A percentile compares a stretch with the other conserved stretches of the same genome.
Conservation (phyloP, 225 moss, liverwort and hornwort genomes). For the Climacium dendroides region DNA sequence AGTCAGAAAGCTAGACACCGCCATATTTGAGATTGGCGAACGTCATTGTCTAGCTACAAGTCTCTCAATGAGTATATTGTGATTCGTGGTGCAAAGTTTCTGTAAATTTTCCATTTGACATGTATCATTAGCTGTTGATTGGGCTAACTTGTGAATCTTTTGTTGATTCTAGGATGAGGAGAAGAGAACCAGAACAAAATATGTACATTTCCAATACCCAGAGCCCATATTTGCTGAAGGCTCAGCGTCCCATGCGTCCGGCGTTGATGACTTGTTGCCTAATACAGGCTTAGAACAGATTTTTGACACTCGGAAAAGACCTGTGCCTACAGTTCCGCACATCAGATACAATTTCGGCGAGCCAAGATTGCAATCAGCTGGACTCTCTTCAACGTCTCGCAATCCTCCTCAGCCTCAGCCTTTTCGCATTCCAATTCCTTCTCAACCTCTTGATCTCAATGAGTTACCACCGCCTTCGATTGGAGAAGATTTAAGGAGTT, state of each 20-base stretch:
- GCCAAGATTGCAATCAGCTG: neutral
- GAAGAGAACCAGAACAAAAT: neutral
- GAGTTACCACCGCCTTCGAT: constrained; percentile 1
- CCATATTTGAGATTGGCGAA: neutral
- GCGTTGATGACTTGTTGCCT: neutral
- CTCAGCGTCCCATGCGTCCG: neutral
- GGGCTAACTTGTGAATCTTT: neutral
- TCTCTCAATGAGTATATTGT: neutral
- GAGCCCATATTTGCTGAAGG: constrained; percentile 4
- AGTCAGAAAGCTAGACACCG: neutral
- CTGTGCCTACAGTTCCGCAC: neutral
- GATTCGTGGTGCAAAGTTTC: neutral
- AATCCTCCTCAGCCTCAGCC: neutral
- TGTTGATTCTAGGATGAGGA: neutral
- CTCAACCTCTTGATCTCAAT: constrained; percentile 23
- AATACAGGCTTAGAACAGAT: neutral
- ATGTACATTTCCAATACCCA: neutral
- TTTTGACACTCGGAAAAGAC: neutral
- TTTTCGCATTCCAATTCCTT: neutral
- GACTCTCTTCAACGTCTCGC: neutral
- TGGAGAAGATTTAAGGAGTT: constrained; percentile 2
- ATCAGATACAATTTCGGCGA: neutral
- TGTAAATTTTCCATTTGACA: neutral
- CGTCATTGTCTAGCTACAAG: neutral
- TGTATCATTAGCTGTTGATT: neutral